Conservation (phyloP, 345 rosid genomes). For the Rhizophora apiculata region DNA sequence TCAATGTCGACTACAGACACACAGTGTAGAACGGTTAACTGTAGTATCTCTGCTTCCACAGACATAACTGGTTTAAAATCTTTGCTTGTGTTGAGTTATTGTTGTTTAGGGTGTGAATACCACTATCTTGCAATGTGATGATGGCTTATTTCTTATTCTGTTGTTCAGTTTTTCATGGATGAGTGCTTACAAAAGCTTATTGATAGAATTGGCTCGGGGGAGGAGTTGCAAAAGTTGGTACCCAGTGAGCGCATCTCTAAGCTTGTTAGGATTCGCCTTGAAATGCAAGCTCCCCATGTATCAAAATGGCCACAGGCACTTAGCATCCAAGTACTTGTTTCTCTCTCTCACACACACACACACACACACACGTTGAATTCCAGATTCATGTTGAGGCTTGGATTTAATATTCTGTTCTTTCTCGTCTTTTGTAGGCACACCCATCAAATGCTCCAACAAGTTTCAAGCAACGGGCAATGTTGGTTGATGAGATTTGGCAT, state of each 20-base stretch:
- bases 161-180: conserved; percentile 81
- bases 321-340: conserved; percentile 64
- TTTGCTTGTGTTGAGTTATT: neutral
- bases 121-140: neutral
- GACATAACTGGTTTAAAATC: neutral
- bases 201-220: conserved; percentile 61
- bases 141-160: conserved; percentile 11
- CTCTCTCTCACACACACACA: no score
- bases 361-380: conserved; percentile 2
- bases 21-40: no score
- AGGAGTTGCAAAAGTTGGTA: conserved; percentile 47
- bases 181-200: conserved; percentile 74
- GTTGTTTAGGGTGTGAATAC: neutral
- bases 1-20: no score
- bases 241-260: conserved; percentile 66
- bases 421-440: conserved; percentile 51
- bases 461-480: conserved; percentile 83
- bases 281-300: conserved; percentile 87
- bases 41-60: no score
- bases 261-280: conserved; percentile 70
- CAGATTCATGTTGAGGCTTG: neutral
- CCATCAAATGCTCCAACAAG: conserved; percentile 74
- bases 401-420: neutral
- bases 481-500: conserved; percentile 92
- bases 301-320: conserved; percentile 97